A percentile compares a stretch with the other conserved stretches of the same genome.
These are phyloP conservation scores for Breynia disticha DNA, from an alignment of 441 rosid species.

Conservation along the genomic window DNA sequence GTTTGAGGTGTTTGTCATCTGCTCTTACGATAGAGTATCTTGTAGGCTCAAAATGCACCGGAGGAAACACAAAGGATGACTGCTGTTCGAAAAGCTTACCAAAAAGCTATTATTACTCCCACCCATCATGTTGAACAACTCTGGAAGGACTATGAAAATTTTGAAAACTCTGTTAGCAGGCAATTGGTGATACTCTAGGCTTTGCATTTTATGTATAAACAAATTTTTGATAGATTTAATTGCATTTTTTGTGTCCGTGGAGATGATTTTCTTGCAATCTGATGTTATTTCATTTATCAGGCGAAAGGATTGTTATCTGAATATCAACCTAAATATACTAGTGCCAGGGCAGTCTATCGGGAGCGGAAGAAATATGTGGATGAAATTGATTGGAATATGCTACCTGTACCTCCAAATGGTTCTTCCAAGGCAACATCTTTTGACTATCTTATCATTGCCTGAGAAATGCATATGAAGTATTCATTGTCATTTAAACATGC, in stretches of 20 bases:
- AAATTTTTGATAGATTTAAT: neutral
- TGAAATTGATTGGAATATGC: conserved; percentile 92
- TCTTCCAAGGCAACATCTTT: conserved; percentile 50
- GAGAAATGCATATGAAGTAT: neutral
- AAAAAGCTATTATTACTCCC: conserved; percentile 81
- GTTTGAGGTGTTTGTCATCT: neutral
- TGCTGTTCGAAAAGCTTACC: conserved; percentile 72
- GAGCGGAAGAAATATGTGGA: conserved; percentile 89
- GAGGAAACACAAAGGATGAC: conserved; percentile 86
- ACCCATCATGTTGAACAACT: conserved; percentile 90
- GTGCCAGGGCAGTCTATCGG: conserved; percentile 90
- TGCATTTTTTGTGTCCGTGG: conserved; percentile 5
- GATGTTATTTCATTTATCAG: conserved; percentile 37
- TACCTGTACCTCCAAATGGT: conserved; percentile 83
- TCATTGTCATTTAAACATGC: neutral
- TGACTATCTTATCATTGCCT: conserved; percentile 4
- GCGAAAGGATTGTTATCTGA: conserved; percentile 92
- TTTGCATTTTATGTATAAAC: conserved; percentile 4
- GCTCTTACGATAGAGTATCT: conserved; percentile 17
- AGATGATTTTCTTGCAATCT: conserved; percentile 12
- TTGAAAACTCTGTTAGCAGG: conserved; percentile 87
- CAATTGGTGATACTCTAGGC: conserved; percentile 54
- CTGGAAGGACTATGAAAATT: conserved; percentile 92
- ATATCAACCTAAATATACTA: conserved; percentile 81
- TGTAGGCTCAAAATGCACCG: conserved; percentile 58